phyloP scores from a whole-genome alignment of 768 basidiomycete genomes.

The Mycena filopes region DNA sequence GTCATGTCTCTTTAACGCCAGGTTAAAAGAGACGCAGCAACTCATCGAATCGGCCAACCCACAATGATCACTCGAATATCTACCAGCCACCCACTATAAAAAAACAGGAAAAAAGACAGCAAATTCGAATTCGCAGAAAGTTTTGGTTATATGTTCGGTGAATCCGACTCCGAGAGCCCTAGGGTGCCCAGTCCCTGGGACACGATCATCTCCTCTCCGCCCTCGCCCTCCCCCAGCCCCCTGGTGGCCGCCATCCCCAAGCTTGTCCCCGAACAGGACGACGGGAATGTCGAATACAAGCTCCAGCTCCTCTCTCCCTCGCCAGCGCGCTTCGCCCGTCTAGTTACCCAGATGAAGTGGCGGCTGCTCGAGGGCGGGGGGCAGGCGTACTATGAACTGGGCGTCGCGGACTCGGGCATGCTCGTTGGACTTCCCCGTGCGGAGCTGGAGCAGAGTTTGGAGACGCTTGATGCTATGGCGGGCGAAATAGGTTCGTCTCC shows the following conservation, averaged over 20 bases:
- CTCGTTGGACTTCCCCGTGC: conserved; percentile 80
- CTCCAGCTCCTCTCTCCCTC: conserved; percentile 86
- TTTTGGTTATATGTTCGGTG: conserved; percentile 72
- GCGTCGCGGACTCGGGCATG: conserved; percentile 88
- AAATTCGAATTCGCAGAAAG: neutral
- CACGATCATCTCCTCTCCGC: conserved; percentile 68
- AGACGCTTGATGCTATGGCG: conserved; percentile 94
- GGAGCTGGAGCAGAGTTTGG: conserved; percentile 84
- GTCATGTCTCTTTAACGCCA: conserved; percentile 17
- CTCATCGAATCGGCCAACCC: conserved; percentile 13
- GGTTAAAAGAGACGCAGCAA: conserved; percentile 12
- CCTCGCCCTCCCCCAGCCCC: conserved; percentile 52
- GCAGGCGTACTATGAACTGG: conserved; percentile 85
- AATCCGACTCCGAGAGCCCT: conserved; percentile 83
- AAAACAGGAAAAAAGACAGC: neutral
- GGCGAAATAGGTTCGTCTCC: conserved; percentile 56
- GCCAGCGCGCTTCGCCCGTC: conserved; percentile 78
- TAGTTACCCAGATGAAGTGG: conserved; percentile 98
- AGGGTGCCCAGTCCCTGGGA: conserved; percentile 89
- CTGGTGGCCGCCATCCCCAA: conserved; percentile 60
- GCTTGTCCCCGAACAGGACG: conserved; percentile 81
- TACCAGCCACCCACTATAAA: conserved; percentile 23
- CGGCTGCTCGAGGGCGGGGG: conserved; percentile 87
- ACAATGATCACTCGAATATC: conserved; percentile 72
- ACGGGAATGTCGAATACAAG: conserved; percentile 96